These are phyloP conservation scores for Prinsepia uniflora DNA, from an alignment of 306 rosid species.

Conservation along the genomic window DNA sequence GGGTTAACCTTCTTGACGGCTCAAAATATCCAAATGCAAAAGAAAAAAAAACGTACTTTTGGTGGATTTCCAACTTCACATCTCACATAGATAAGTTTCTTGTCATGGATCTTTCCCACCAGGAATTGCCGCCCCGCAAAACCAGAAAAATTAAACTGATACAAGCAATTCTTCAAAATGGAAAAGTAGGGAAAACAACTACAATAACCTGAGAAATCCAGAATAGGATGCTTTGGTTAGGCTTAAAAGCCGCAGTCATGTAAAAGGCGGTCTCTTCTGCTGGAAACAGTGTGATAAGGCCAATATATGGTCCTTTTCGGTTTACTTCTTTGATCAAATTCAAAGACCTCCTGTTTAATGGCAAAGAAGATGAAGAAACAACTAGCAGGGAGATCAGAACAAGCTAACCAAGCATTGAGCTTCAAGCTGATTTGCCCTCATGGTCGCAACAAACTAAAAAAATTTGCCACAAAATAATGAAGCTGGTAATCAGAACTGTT, in stretches of 20 bases:
- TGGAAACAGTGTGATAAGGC: conserved; percentile 38
- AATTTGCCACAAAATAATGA: neutral
- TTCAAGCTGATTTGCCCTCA: conserved; percentile 4
- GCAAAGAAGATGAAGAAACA: conserved; percentile 18
- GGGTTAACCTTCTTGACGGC: neutral
- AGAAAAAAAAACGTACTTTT: neutral
- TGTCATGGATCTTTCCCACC: conserved; percentile 34
- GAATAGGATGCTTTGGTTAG: conserved; percentile 34
- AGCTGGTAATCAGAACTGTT: neutral
- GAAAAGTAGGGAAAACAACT: neutral
- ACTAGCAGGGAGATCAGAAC: neutral
- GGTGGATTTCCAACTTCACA: conserved; percentile 33
- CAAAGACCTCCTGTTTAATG: conserved; percentile 12
- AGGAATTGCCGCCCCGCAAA: conserved; percentile 41
- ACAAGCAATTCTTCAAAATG: neutral
- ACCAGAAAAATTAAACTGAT: neutral
- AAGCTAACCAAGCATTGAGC: conserved; percentile 5
- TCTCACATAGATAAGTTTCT: conserved; percentile 42
- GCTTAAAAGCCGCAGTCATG: conserved; percentile 26
- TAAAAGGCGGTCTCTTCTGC: conserved; percentile 40
- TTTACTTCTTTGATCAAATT: conserved; percentile 25
- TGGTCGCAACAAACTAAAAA: neutral
- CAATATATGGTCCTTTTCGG: conserved; percentile 33
- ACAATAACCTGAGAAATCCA: conserved; percentile 39
- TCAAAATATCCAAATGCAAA: neutral